A percentile compares a stretch with the other conserved stretches of the same genome.
These are phyloP conservation scores for Phytophthora hibernalis DNA, from an alignment of 352 stramenopile species.

Conservation along the genomic window DNA sequence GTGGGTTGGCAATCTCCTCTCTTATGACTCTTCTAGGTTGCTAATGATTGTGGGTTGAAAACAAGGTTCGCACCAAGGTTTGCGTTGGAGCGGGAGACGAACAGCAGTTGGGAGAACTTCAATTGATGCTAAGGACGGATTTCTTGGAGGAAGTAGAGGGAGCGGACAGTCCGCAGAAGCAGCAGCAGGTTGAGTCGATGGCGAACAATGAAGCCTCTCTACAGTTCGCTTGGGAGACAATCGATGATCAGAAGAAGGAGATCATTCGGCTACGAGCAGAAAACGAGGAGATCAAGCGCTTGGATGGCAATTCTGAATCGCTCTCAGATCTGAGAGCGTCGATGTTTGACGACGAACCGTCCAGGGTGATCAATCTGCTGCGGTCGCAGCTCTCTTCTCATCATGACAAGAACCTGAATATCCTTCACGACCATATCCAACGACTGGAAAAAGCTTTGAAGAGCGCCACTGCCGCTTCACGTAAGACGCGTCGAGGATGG, in stretches of 20 bases:
- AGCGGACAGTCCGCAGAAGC: constrained; percentile 37
- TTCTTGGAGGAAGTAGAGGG: constrained; percentile 58
- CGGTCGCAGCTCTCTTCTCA: constrained; percentile 61
- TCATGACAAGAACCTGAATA: constrained; percentile 57
- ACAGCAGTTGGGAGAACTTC: constrained; percentile 59
- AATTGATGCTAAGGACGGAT: constrained; percentile 54
- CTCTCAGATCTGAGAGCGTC: neutral
- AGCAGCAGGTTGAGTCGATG: constrained; percentile 33
- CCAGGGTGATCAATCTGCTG: constrained; percentile 54
- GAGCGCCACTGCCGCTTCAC: constrained; percentile 11
- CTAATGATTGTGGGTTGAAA: constrained; percentile 16
- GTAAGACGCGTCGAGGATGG: constrained; percentile 18
- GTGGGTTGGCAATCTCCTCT: neutral
- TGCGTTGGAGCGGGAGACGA: constrained; percentile 58
- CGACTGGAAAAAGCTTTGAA: constrained; percentile 53
- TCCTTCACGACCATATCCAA: constrained; percentile 68
- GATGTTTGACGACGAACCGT: constrained; percentile 46
- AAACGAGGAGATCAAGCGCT: constrained; percentile 50
- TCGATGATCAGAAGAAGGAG: constrained; percentile 77
- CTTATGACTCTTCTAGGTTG: neutral
- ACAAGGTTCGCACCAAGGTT: constrained; percentile 48
- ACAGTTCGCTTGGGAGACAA: constrained; percentile 82
- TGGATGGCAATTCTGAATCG: constrained; percentile 8
- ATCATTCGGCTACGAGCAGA: constrained; percentile 65
- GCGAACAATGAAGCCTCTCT: constrained; percentile 64